Evolutionary conservation across 1,284 basidiomycete genomes (phyloP), one percentile per base, ranked within the genome.

Genomic region (Cutaneotrichosporon cyanovorans): DNA sequence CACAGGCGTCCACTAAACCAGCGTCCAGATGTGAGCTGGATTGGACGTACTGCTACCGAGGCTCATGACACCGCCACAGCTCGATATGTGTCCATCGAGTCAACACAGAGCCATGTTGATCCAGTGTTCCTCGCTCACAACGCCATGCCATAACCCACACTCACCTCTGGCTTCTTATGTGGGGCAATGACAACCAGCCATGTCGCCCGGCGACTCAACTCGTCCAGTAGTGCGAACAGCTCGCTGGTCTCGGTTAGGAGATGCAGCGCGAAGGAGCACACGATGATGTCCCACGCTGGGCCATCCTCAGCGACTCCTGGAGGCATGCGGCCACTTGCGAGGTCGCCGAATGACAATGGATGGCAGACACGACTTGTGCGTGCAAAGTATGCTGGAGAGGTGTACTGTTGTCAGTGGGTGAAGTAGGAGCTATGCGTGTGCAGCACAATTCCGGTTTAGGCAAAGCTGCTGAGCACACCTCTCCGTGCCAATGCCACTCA

Each of bases 261-360:
- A 62, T 85, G 83, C 25, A 85, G 63, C 5, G 83, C 83, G 55
- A 85, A 85, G 2, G 82, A 84, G 57, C 82, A 83, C 21, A 85
- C 67, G 15, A 81, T 76, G 65, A 85, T 75, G 55, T 85, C 82
- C 38, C 81, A 73, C 25, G 11, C 30, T 37, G 15, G 12, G 12
- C 20, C 18, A 11, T 39, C 28, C 14, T 21, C 34, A 65, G 51
- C 54, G 7, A 12, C 25, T 23, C 50, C 55, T 30, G 40, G 51
- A 0, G 78, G 78, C 15, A 80, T 55, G 10, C 59, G 51, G 3
- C 78, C 79, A 20, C 74, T 69, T 1, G 78, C 75, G 34, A 82
- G 73, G 33, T 80, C 77, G 19, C 68, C 62, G 62, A 81, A 82
- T 0, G 76, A 76, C 5, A 80, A 65, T 7, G 75, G 62, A 25